phyloP scores from a whole-genome alignment of 495 filamentous ascomycete species.

The Tuber magnatum region DNA sequence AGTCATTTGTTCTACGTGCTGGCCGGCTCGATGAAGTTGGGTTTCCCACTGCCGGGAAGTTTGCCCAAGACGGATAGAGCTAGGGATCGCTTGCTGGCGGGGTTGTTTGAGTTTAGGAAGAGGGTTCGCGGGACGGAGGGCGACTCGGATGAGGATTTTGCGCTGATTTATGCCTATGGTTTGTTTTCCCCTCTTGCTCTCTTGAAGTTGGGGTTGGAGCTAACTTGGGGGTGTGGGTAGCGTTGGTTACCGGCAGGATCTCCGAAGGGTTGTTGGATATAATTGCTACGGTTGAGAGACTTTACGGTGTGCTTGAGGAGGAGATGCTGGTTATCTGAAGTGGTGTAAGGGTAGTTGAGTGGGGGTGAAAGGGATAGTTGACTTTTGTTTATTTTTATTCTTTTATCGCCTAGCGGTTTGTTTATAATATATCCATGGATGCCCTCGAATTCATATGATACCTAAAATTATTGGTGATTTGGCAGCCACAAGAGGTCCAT shows the following conservation, averaged over 20 bases:
- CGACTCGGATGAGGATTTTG: conserved; percentile 61
- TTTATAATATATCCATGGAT: not conserved
- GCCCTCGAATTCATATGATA: not conserved
- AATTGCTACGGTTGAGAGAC: conserved; percentile 27
- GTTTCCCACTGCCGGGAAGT: conserved; percentile 82
- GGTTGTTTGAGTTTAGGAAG: conserved; percentile 75
- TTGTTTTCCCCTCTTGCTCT: conserved; percentile 30
- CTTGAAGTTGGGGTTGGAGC: not conserved
- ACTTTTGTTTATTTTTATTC: not conserved
- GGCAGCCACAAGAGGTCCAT: not conserved
- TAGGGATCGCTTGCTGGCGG: conserved; percentile 77
- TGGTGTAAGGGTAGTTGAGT: not conserved
- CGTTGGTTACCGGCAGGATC: conserved; percentile 36
- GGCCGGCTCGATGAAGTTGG: conserved; percentile 83
- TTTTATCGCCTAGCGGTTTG: not conserved
- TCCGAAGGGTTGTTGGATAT: conserved; percentile 35
- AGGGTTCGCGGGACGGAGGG: conserved; percentile 47
- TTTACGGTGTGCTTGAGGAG: conserved; percentile 40
- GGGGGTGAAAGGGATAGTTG: not conserved
- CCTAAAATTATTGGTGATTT: not conserved
- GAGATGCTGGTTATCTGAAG: conserved; percentile 40
- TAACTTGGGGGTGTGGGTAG: conserved; percentile 11
- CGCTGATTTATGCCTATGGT: conserved; percentile 68
- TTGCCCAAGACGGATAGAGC: conserved; percentile 73
- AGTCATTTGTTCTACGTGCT: conserved; percentile 91